These are phyloP conservation scores for Rhexocercosporidium sp. DNA, from an alignment of 2,329 filamentous ascomycete species.

Conservation along the genomic window DNA sequence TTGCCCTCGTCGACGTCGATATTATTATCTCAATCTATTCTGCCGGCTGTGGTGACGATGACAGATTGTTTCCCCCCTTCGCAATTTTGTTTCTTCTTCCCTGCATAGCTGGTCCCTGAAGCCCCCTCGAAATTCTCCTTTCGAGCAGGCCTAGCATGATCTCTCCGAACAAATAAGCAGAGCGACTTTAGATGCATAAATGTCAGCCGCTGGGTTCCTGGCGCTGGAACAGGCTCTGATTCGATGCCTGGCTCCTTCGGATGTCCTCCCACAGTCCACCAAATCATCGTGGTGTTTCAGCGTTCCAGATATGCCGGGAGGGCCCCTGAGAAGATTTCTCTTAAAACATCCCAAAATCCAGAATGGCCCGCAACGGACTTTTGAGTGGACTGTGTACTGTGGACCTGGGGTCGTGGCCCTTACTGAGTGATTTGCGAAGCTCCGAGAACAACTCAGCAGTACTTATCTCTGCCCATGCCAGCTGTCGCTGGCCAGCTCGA, in stretches of 20 bases:
- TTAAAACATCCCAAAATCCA: conserved; percentile 16
- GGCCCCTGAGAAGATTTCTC: conserved; percentile 11
- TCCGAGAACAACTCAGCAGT: background rate
- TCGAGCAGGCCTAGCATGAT: background rate
- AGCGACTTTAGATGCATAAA: conserved; percentile 26
- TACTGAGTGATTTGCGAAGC: conserved; percentile 6
- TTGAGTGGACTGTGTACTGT: conserved; percentile 15
- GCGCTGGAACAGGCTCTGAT: conserved; percentile 15
- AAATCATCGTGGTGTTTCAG: conserved; percentile 24
- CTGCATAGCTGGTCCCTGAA: conserved; percentile 4
- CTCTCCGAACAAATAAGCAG: conserved; percentile 22
- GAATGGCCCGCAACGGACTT: conserved; percentile 16
- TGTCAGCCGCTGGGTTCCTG: conserved; percentile 10
- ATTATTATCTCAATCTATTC: background rate
- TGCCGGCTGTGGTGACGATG: background rate
- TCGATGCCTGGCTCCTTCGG: conserved; percentile 21
- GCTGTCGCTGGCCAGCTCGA: background rate
- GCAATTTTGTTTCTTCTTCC: conserved; percentile 23
- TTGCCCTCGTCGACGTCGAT: conserved; percentile 8
- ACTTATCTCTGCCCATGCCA: conserved; percentile 9
- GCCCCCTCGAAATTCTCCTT: background rate
- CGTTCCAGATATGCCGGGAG: background rate
- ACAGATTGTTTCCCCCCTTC: conserved; percentile 9
- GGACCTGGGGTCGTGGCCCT: background rate
- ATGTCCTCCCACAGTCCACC: conserved; percentile 12